Evolutionary conservation across 441 rosid species (phyloP).

Genomic region (Flueggea neowawraea): DNA sequence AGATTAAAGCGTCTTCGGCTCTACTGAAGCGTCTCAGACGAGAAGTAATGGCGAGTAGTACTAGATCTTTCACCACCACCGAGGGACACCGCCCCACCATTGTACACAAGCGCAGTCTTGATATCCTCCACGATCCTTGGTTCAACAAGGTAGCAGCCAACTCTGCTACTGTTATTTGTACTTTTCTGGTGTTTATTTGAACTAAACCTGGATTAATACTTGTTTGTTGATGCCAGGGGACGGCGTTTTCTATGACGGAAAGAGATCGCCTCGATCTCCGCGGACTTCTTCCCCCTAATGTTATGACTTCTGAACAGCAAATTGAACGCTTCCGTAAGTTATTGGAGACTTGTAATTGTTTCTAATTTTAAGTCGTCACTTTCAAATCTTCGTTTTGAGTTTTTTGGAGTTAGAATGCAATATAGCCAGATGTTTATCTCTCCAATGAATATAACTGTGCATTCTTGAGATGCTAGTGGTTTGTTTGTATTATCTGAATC

Average conservation of each 20-base stretch:
- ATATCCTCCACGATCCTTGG: conserved; percentile 99
- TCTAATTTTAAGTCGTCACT: no score
- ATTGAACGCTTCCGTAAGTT: conserved; percentile 87
- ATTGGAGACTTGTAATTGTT: no score
- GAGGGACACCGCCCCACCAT: conserved; percentile 95
- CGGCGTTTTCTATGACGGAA: conserved; percentile 95
- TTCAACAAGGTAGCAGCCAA: conserved; percentile 69
- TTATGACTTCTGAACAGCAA: conserved; percentile 88
- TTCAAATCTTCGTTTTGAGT: no score
- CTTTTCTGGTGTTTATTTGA: neutral
- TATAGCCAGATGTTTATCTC: no score
- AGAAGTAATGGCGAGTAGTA: no score
- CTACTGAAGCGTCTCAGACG: conserved; percentile 46
- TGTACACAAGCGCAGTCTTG: conserved; percentile 95
- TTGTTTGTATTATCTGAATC: no score
- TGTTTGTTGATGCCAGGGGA: conserved; percentile 44
- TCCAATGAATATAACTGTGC: no score
- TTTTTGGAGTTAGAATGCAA: no score
- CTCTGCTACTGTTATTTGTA: neutral
- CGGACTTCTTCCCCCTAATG: conserved; percentile 94
- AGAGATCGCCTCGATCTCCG: conserved; percentile 96
- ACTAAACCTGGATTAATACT: neutral
- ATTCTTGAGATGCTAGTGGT: no score
- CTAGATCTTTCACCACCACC: conserved; percentile 66
- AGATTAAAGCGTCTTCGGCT: conserved; percentile 61